A percentile compares a stretch with the other conserved stretches of the same genome.
Conservation (phyloP, 768 basidiomycete species). For the Termitomyces heimii region DNA sequence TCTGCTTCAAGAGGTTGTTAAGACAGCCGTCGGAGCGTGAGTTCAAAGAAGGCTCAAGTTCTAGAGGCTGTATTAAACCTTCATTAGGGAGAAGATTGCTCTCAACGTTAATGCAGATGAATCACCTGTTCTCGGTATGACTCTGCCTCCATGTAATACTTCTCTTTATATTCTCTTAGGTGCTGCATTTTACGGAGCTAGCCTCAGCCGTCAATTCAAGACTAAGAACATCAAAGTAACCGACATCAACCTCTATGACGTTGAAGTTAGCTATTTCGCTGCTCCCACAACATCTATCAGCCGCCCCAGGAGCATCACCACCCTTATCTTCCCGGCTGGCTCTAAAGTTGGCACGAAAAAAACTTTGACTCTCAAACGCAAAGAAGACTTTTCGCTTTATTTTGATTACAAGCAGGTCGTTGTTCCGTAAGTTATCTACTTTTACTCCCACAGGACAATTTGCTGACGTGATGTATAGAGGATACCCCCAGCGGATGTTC, state of each 20-base stretch:
- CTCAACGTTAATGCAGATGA: slow-evolving; percentile 97
- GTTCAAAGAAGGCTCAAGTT: slow-evolving; percentile 20
- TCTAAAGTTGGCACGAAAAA: slow-evolving; percentile 80
- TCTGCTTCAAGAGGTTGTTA: slow-evolving; percentile 84
- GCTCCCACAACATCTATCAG: slow-evolving; percentile 43
- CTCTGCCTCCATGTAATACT: neutral
- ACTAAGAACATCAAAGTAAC: slow-evolving; percentile 88
- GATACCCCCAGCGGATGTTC: slow-evolving; percentile 68
- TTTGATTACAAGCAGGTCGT: slow-evolving; percentile 69
- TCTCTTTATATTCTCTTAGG: slow-evolving; percentile 26
- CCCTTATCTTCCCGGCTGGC: slow-evolving; percentile 70
- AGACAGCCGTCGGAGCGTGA: slow-evolving; percentile 70
- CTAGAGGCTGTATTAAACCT: neutral
- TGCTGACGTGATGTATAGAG: slow-evolving; percentile 30
- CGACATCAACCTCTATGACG: slow-evolving; percentile 68
- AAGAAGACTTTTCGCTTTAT: slow-evolving; percentile 74
- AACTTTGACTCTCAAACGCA: slow-evolving; percentile 79
- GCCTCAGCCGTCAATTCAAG: slow-evolving; percentile 84
- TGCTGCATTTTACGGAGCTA: slow-evolving; percentile 89
- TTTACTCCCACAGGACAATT: neutral
- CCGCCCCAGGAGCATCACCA: slow-evolving; percentile 65
- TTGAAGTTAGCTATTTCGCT: slow-evolving; percentile 75
- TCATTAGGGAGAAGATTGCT: slow-evolving; percentile 70
- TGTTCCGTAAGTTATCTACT: slow-evolving; percentile 43
- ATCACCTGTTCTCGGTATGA: slow-evolving; percentile 78